Base-by-base conservation (phyloP, 345 rosid species). In the Fremontodendron californicum region DNA sequence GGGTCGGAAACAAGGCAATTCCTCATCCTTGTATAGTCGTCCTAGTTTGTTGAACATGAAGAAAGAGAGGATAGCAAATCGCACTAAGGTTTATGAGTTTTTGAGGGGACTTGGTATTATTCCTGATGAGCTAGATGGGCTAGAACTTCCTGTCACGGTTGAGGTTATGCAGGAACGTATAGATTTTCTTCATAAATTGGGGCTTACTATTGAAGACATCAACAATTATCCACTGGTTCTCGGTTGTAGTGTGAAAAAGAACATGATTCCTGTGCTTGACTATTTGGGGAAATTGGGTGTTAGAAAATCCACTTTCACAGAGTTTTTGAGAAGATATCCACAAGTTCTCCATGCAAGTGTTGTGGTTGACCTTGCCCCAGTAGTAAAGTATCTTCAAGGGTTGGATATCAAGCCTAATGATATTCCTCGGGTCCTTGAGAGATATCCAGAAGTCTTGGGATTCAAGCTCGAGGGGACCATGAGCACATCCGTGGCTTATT, bases 221-320 rank as follows among this genome's bases (percentile, higher is more conserved):
- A 91, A 92, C 75, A 91, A 88, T 80, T 94, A 94, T 78, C 97
- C 98, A 9, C 92, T 94, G 71, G 91, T 92, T 78, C 98, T 94
- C 42, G 98, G 97, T 40, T 94, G 98, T 82, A 94, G 98, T 60
- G 98, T 94, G 80, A 94, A 92, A 86, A 94, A 92, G 90, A 94
- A 92, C 79, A 92, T 94, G 98, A 85, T 92, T 75, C 98, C 98
- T 0, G 98, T 92, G 73, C 84, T 94, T 48, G 98, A 94, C 80
- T 94, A 92, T 75, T 91, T 94, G 46, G 98, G 98, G 71, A 94
- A 89, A 78, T 82, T 94, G 81, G 97, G 98, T 10, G 97, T 95
- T 58, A 91, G 96, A 83, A 93, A 90, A 72, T 89, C 98, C 15
- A 88, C 95, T 6, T 79, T 94, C 66, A 90, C 94, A 0, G 91